Percentiles rank a stretch among this genome's conserved stretches.
Conservation (phyloP, 2,329 filamentous ascomycete genomes). For the Colletotrichum sp. region DNA sequence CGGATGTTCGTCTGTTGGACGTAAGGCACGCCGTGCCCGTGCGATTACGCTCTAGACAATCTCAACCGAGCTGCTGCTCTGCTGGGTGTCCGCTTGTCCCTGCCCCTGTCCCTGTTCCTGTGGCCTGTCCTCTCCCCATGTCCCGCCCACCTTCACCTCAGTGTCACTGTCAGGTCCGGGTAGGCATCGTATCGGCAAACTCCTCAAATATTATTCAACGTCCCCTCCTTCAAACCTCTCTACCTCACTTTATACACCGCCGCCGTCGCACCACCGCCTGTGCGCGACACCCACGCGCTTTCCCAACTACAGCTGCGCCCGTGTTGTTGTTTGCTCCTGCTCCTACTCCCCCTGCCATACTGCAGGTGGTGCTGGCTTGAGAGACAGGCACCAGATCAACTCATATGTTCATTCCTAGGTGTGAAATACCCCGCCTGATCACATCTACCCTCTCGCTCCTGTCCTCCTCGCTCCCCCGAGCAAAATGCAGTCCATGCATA, state of each 20-base stretch:
- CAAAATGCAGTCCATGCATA: conserved; percentile 74
- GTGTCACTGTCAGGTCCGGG: neutral
- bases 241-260: neutral
- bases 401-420: neutral
- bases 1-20: neutral
- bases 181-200: neutral
- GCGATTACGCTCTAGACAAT: neutral
- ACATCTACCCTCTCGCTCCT: neutral
- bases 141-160: neutral
- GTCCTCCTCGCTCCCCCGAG: neutral
- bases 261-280: neutral
- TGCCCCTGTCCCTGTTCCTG: neutral
- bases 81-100: neutral
- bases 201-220: neutral
- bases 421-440: neutral
- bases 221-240: neutral
- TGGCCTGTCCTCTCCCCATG: neutral
- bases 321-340: neutral
- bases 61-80: neutral
- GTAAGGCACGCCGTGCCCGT: neutral
- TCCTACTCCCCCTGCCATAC: neutral
- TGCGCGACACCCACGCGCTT: neutral
- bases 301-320: neutral
- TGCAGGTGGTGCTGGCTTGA: neutral
- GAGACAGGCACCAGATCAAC: neutral